A percentile compares a stretch with the other conserved stretches of the same genome.
Conservation (phyloP, 2,329 filamentous ascomycete genomes). For the Venturia aucupariae region DNA sequence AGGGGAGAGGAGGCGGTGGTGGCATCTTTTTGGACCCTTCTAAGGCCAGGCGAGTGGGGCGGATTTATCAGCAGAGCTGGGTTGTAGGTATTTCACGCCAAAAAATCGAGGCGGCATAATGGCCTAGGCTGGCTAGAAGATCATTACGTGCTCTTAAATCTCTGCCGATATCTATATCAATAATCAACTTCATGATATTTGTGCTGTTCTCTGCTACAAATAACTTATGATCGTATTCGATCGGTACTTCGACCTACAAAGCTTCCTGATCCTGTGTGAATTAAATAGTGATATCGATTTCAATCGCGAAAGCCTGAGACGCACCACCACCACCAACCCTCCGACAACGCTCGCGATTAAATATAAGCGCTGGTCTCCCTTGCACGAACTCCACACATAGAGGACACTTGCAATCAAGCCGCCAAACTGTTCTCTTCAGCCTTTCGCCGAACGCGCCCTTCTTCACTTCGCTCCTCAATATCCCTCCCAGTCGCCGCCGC, state of each 20-base stretch:
- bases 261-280: not conserved
- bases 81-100: not conserved
- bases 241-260: not conserved
- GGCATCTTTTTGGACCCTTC: not conserved
- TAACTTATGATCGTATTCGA: not conserved
- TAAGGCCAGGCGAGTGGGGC: not conserved
- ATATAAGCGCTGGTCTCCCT: not conserved
- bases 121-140: not conserved
- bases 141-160: constrained; percentile 3
- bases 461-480: constrained; percentile 62
- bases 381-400: constrained; percentile 6
- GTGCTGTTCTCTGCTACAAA: constrained; percentile 1
- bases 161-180: not conserved
- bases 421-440: constrained; percentile 89
- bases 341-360: constrained; percentile 2
- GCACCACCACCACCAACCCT: not conserved
- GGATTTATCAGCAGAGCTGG: not conserved
- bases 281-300: not conserved
- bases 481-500: constrained; percentile 65
- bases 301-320: not conserved
- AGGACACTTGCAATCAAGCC: constrained; percentile 30
- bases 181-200: not conserved
- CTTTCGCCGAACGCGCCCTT: constrained; percentile 49
- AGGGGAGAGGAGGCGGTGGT: not conserved
- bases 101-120: not conserved